Evolutionary conservation across 371 early-diverging fungal species (phyloP).

Genomic region (Saksenaea vasiformis): DNA sequence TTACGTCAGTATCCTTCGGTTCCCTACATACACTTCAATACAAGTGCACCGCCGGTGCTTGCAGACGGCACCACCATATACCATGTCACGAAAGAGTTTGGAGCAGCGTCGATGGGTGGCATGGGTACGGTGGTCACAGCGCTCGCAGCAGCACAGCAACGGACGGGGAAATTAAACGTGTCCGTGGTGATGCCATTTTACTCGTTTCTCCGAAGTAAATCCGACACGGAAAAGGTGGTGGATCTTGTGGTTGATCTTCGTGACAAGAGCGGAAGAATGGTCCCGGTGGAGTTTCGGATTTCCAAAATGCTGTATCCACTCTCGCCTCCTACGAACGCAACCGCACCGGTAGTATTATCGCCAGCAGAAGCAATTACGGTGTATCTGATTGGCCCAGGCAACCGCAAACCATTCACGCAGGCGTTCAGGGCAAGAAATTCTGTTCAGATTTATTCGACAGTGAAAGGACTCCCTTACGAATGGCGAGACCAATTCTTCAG

Average conservation of each 20-base stretch:
- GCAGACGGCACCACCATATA: constrained; percentile 45
- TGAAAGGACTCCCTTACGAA: constrained; percentile 57
- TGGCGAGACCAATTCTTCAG: constrained; percentile 68
- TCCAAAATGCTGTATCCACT: constrained; percentile 39
- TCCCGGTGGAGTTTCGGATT: constrained; percentile 48
- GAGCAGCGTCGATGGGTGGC: constrained; percentile 61
- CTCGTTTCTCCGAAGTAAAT: constrained; percentile 47
- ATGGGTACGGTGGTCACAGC: constrained; percentile 65
- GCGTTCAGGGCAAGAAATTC: constrained; percentile 48
- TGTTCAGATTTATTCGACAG: constrained; percentile 53
- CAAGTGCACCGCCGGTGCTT: constrained; percentile 26
- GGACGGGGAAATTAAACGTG: constrained; percentile 46
- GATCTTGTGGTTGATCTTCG: constrained; percentile 47
- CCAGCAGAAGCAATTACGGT: constrained; percentile 30
- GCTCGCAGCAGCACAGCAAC: constrained; percentile 57
- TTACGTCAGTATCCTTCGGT: constrained; percentile 39
- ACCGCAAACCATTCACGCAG: constrained; percentile 43
- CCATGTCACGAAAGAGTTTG: constrained; percentile 70
- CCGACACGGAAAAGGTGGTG: constrained; percentile 31
- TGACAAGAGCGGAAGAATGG: constrained; percentile 33
- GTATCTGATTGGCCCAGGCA: constrained; percentile 60
- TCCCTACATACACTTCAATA: constrained; percentile 51
- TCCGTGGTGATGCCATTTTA: constrained; percentile 63
- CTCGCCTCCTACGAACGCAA: constrained; percentile 10
- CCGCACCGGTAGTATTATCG: constrained; percentile 15